Conservation (phyloP, 1,284 basidiomycete genomes). For the Malassezia yamatoensis region DNA sequence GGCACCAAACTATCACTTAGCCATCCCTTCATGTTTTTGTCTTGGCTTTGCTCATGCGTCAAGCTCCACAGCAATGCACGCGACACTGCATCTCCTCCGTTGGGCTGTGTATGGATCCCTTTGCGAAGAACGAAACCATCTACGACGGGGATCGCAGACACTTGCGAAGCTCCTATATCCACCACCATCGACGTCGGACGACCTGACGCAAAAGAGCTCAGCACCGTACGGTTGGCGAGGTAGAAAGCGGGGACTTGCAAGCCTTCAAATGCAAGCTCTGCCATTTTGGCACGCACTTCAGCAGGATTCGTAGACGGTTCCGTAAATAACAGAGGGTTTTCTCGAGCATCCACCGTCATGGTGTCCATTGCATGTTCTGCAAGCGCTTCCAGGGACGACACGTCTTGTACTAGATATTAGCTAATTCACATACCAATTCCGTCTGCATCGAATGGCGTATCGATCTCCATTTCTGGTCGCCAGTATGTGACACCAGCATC, state of each 20-base stretch:
- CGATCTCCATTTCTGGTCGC: constrained; percentile 75
- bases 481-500: constrained; percentile 86
- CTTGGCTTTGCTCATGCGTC: constrained; percentile 20
- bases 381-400: constrained; percentile 23
- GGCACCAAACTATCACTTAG: constrained; percentile 25
- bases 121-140: constrained; percentile 96
- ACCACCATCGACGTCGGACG: constrained; percentile 91
- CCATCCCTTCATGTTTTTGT: constrained; percentile 10
- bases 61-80: constrained; percentile 29
- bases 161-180: constrained; percentile 78
- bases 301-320: constrained; percentile 93
- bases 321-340: constrained; percentile 85
- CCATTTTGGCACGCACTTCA: constrained; percentile 78
- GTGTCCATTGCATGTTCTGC: constrained; percentile 25
- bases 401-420: constrained; percentile 16
- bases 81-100: constrained; percentile 31
- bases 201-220: constrained; percentile 93
- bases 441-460: constrained; percentile 66
- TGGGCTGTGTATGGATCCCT: constrained; percentile 54
- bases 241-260: constrained; percentile 92
- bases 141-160: constrained; percentile 85
- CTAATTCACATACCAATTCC: constrained; percentile 53
- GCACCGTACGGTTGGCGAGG: constrained; percentile 86
- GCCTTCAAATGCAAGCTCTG: constrained; percentile 93
- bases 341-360: constrained; percentile 50